These are phyloP conservation scores for Termitomyces sp. DNA, from an alignment of 768 basidiomycete genomes.

Conservation along the genomic window DNA sequence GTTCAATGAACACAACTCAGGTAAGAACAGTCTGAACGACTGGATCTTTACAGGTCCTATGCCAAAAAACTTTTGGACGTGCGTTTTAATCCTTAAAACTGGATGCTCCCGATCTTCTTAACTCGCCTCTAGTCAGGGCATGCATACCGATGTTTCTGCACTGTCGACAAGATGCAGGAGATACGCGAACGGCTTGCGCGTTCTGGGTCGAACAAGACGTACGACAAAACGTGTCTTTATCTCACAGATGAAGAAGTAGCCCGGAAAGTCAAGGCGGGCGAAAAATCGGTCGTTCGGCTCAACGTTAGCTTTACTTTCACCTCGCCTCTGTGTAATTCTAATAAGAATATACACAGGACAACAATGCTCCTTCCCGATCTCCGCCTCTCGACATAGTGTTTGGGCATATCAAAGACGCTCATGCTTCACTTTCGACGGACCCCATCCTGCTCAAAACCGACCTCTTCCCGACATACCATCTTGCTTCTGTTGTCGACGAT, in stretches of 20 bases:
- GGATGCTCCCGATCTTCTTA: background rate
- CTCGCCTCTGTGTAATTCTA: background rate
- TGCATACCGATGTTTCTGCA: conserved; percentile 96
- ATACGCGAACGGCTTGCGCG: conserved; percentile 69
- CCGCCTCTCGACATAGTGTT: conserved; percentile 69
- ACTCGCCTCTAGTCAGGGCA: conserved; percentile 56
- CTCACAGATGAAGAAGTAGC: conserved; percentile 83
- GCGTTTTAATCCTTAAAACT: conserved; percentile 11
- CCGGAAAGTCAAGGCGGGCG: conserved; percentile 65
- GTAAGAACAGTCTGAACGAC: conserved; percentile 67
- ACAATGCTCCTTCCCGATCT: conserved; percentile 44
- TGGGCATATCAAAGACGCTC: conserved; percentile 65
- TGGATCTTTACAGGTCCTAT: conserved; percentile 78
- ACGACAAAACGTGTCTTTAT: conserved; percentile 85
- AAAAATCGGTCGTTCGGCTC: conserved; percentile 79
- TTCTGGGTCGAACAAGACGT: conserved; percentile 70
- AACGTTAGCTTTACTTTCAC: conserved; percentile 50
- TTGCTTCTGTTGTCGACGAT: conserved; percentile 95
- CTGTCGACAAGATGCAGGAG: conserved; percentile 58
- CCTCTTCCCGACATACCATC: conserved; percentile 91
- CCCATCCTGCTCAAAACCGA: conserved; percentile 92
- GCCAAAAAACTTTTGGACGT: conserved; percentile 75
- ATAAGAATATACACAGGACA: conserved; percentile 37
- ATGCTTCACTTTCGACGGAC: conserved; percentile 78
- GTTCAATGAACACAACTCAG: background rate